Evolutionary conservation across 371 early-diverging fungal genomes (phyloP).

Genomic region (Gilbertella persicaria): DNA sequence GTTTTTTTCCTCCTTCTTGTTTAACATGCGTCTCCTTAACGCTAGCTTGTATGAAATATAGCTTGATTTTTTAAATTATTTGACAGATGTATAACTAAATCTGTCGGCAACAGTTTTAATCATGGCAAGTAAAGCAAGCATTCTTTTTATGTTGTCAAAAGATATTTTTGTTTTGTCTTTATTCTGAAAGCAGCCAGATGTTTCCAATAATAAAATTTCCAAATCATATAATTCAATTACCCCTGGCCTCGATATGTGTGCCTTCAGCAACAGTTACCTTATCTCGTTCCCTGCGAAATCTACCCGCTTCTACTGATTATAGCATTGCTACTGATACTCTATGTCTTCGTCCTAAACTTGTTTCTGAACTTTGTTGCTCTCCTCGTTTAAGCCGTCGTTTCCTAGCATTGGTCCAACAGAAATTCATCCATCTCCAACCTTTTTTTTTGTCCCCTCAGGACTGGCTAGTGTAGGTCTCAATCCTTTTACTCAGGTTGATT

Average conservation of each 20-base stretch:
- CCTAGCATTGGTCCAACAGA: conserved; percentile 11
- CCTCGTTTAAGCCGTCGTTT: conserved; percentile 9
- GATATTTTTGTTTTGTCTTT: conserved; percentile 5
- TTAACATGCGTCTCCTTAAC: conserved; percentile 4
- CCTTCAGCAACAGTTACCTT: conserved; percentile 8
- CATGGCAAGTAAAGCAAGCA: conserved; percentile 8
- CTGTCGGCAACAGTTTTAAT: conserved; percentile 1
- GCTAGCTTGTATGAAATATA: conserved; percentile 11
- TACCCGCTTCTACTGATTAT: conserved; percentile 6
- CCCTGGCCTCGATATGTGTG: conserved; percentile 8
- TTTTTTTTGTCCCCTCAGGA: conserved; percentile 7
- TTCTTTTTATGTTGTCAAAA: conserved; percentile 7
- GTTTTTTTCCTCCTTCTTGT: conserved; percentile 13
- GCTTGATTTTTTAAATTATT: conserved; percentile 3
- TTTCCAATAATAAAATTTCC: conserved; percentile 7
- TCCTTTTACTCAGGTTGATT: conserved; percentile 9
- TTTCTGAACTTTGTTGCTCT: conserved; percentile 6
- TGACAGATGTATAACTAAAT: background rate
- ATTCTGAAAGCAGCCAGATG: conserved; percentile 6
- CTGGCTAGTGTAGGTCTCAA: conserved; percentile 9
- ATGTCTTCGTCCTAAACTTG: conserved; percentile 7
- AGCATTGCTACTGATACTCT: conserved; percentile 8
- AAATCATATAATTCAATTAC: conserved; percentile 4
- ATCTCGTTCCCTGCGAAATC: conserved; percentile 6
- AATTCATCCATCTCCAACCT: conserved; percentile 12